phyloP scores from a whole-genome alignment of 345 rosid genomes.

The Gossypium turneri region DNA sequence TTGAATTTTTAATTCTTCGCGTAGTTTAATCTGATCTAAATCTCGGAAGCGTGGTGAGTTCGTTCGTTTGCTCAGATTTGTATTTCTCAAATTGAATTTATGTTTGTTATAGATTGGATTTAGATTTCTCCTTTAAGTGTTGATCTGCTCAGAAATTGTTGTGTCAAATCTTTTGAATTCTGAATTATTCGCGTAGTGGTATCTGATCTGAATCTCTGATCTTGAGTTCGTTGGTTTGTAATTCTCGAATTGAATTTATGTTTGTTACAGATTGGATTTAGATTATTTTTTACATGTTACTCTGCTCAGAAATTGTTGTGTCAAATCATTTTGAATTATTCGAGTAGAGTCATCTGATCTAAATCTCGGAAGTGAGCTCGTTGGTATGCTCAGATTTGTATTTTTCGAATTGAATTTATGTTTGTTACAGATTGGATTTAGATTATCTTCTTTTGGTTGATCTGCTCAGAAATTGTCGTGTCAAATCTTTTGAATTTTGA shows the following conservation, averaged over 20 bases:
- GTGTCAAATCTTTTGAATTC: not conserved
- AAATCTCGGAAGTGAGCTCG: not conserved
- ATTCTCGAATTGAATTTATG: not conserved
- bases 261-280: not conserved
- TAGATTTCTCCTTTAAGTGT: not conserved
- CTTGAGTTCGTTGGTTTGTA: not conserved
- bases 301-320: not conserved
- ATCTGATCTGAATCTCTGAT: not conserved
- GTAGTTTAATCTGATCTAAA: not conserved
- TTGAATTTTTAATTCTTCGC: not conserved
- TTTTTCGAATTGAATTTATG: not conserved
- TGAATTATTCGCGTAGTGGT: not conserved
- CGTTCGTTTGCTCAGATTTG: not conserved
- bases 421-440: not conserved
- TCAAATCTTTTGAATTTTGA: not conserved
- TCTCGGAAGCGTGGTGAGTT: not conserved
- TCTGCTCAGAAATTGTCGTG: not conserved
- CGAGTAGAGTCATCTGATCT: not conserved
- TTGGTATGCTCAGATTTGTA: not conserved
- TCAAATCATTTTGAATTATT: not conserved
- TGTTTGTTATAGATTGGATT: not conserved
- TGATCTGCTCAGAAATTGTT: not conserved
- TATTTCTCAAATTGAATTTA: not conserved
- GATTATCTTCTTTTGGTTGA: not conserved
- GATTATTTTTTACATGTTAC: not conserved